Base-by-base conservation (phyloP, 2,329 filamentous ascomycete species). In the Apiospora hydei region DNA sequence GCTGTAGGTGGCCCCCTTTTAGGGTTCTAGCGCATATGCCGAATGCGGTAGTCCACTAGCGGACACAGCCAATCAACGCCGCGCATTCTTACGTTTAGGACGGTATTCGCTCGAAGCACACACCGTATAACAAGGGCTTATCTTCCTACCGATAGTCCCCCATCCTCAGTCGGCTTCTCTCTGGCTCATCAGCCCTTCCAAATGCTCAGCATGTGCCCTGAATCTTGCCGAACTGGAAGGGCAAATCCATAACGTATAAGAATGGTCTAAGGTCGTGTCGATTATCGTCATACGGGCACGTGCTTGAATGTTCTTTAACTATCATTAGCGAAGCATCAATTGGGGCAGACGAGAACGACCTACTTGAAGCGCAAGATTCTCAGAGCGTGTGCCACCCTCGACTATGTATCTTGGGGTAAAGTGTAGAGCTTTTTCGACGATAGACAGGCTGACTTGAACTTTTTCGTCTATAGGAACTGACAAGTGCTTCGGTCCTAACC, bases 361-460 rank as follows among this genome's bases (percentile, higher is more conserved):
- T 18, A 13, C 43, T 47, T 74, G 73, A 2, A 75, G 47, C 3
- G 72, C 72, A 1, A 75, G 61, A 41, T 75, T 75, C 41, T 74
- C 73, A 49, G 73, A 53, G 13, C 47, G 68, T 8, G 73, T 43
- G 5, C 73, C 73, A 3, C 73, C 74, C 24, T 75, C 74, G 14
- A 73, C 69, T 16, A 47, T 38, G 16, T 73, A 75, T 43, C 69
- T 73, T 1, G 72, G 72, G 3, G 43, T 64, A 44, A 75, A 74
- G 1, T 61, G 5, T 1, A 73, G 70, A 0, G 74, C 70, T 3
- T 72, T 30, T 1, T 75, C 21, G 34, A 74, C 24, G 16, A 75
- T 68, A 16, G n/a, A 41, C 57, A 73, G 4, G 18, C 70, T 71
- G 18, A 71, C 73, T 26, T 74, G 66, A 18, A 73, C 67, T 18